Base-by-base conservation (phyloP, 805 yeast species). In the Jamesozyma spencerorum region DNA sequence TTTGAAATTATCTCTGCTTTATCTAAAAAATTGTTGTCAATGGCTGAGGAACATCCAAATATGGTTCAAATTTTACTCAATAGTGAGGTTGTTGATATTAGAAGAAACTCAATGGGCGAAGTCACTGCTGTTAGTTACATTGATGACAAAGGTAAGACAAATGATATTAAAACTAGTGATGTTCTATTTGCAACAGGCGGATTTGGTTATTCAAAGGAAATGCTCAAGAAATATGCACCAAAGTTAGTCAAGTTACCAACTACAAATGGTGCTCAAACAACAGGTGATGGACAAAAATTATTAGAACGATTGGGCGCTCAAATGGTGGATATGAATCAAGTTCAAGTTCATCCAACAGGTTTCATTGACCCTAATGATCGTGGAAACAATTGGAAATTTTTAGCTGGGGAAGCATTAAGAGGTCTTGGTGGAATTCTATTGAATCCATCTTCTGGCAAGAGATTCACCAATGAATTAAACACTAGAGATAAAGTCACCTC, bases 261-360 rank as follows among this genome's bases (percentile, higher is more conserved):
- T 36, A 75, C 82, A 1, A 77, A 77, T 54, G 77, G 79, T 17
- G 59, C 58, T 19, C 72, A 69, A 47, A 74, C 81, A 1, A 61
- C 75, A 0, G 83, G 83, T n/a, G 81, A 77, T 51, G 80, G 81
- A 4, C 77, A 72, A 35, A 57, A 63, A 24, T 51, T 75, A 11
- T 63, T 75, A 14, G 62, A 58, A 18, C 64, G 62, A n/a, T 50
- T 70, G 28, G 71, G 71, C 30, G 81, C 76, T 5, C 61, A 66
- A 13, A 54, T 75, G 42, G 64, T 74, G 14, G 75, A 75, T 49
- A 75, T 76, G 80, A 72, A 72, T 36, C 71, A 75, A 49, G 60
- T 77, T n/a, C 83, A 77, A 54, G 68, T 77, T 8, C 81, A 77
- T 50, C 82, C 82, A 31, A 77, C 81, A 5, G 82, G 81, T 1